Evolutionary conservation across 108 stramenopile genomes (phyloP).

Genomic region (Aurantiochytrium sp.): DNA sequence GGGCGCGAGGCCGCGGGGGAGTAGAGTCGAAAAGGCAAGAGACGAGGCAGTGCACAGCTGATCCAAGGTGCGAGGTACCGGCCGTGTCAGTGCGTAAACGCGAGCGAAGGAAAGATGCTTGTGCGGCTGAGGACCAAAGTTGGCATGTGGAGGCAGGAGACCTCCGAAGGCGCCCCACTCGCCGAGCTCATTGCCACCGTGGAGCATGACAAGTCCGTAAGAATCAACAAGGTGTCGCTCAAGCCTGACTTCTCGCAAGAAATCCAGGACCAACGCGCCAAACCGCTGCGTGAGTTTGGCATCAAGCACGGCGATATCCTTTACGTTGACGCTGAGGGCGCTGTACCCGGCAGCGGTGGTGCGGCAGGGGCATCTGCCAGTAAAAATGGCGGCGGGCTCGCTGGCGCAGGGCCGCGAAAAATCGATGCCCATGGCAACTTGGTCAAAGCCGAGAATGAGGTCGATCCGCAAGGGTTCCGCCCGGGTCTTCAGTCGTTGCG

Average conservation of each 20-base stretch:
- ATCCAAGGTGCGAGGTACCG: too few relatives aligned
- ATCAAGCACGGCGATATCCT: conserved; percentile 18
- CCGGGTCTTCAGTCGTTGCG: not conserved
- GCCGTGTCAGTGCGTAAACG: too few relatives aligned
- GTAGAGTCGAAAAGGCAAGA: too few relatives aligned
- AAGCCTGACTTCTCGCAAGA: not conserved
- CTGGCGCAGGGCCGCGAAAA: not conserved
- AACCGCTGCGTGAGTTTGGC: not conserved
- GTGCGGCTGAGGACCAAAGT: conserved; percentile 2
- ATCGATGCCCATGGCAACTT: not conserved
- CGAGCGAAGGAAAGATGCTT: not conserved
- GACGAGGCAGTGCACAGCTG: too few relatives aligned
- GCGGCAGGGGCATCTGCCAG: not conserved
- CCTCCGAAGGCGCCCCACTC: not conserved
- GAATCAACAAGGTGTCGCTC: not conserved
- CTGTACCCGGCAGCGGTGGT: not conserved
- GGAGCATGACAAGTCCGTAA: not conserved
- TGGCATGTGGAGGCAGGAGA: conserved; percentile 15
- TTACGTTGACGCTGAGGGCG: not conserved
- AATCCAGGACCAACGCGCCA: not conserved
- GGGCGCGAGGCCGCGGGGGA: too few relatives aligned
- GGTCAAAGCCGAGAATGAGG: not conserved
- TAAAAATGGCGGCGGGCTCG: not conserved
- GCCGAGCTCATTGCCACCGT: not conserved
- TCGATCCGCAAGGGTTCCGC: not conserved